Conservation (phyloP, 306 rosid species). For the Medicago arabica region DNA sequence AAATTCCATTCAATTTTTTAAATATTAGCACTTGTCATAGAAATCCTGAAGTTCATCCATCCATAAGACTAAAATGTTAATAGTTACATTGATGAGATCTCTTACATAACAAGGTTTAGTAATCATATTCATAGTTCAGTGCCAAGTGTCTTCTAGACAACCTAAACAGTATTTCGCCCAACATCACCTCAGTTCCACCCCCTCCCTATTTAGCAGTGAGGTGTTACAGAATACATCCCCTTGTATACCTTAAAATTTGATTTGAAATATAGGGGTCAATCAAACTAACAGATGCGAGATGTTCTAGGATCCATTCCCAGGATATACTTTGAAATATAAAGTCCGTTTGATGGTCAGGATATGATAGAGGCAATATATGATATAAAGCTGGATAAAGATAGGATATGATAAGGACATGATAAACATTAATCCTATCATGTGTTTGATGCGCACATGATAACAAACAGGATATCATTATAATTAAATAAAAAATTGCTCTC, state of each 20-base stretch:
- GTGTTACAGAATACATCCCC: background rate
- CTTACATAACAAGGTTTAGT: background rate
- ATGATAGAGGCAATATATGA: too few relatives aligned
- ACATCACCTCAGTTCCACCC: slow-evolving; percentile 6
- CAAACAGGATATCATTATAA: too few relatives aligned
- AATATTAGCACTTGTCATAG: background rate
- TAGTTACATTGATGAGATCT: background rate
- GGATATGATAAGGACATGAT: too few relatives aligned
- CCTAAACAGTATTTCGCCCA: background rate
- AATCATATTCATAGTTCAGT: background rate
- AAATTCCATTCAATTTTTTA: background rate
- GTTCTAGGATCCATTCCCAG: background rate
- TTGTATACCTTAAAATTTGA: slow-evolving; percentile 6
- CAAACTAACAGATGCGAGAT: background rate
- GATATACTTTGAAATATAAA: slow-evolving; percentile 5
- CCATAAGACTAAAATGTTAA: background rate
- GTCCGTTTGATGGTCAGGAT: too few relatives aligned
- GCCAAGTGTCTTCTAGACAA: background rate
- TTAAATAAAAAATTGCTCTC: too few relatives aligned
- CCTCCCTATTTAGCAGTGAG: background rate
- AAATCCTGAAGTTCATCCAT: slow-evolving; percentile 10
- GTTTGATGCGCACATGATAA: too few relatives aligned
- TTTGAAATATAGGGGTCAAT: slow-evolving; percentile 19
- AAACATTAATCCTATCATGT: too few relatives aligned
- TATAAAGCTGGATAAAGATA: too few relatives aligned